Conservation (phyloP, 1,139 yeast genomes). For the Trichomonascaceae sp. region DNA sequence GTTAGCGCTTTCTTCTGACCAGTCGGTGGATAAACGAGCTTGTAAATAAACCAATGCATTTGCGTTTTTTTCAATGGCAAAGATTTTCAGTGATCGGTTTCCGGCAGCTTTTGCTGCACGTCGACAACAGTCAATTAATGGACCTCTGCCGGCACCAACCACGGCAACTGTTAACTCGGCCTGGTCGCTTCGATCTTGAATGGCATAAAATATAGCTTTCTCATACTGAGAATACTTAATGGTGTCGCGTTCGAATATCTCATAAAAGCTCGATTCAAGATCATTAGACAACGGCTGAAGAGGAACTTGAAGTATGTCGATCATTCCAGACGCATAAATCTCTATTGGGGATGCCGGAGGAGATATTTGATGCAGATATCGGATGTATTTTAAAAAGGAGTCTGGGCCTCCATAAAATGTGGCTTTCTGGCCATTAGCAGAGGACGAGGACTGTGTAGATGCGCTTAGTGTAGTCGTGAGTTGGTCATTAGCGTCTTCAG, state of each 20-base stretch:
- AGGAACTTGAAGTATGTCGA: conserved; percentile 49
- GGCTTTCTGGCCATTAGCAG: conserved; percentile 2
- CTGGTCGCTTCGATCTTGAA: conserved; percentile 28
- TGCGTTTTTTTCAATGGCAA: conserved; percentile 68
- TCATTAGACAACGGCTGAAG: conserved; percentile 62
- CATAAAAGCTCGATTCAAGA: conserved; percentile 55
- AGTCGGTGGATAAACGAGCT: conserved; percentile 24
- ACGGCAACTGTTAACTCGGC: conserved; percentile 42
- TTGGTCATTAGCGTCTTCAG: conserved; percentile 16
- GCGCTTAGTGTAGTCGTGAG: conserved; percentile 10
- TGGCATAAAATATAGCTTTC: conserved; percentile 56
- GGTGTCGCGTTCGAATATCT: conserved; percentile 61
- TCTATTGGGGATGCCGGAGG: conserved; percentile 33
- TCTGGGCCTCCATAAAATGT: conserved; percentile 38
- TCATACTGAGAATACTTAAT: conserved; percentile 64
- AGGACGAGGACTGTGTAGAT: conserved; percentile 6
- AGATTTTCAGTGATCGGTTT: conserved; percentile 34
- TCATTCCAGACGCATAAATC: conserved; percentile 32
- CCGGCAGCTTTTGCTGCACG: conserved; percentile 36
- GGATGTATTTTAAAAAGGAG: conserved; percentile 47
- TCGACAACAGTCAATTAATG: conserved; percentile 52
- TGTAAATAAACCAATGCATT: conserved; percentile 45
- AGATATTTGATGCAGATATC: conserved; percentile 40
- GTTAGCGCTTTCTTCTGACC: conserved; percentile 20
- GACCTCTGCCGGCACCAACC: conserved; percentile 88